phyloP scores from a whole-genome alignment of 2,329 filamentous ascomycete genomes.

The Aspergillus fumigatus region DNA sequence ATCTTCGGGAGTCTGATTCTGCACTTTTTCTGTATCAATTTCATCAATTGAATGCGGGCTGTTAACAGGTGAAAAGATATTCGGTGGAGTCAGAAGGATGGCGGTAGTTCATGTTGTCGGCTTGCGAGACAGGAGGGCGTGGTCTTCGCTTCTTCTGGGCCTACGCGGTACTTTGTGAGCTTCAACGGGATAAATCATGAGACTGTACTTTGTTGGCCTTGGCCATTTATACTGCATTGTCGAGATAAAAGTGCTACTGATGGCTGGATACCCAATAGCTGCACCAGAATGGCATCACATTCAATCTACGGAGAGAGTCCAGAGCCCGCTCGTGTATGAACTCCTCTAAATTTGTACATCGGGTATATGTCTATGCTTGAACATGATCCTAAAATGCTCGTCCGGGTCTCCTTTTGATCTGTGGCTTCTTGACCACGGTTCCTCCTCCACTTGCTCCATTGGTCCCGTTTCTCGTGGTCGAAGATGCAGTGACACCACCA shows the following conservation, averaged over 20 bases:
- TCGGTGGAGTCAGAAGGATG: not conserved
- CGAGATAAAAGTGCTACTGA: not conserved
- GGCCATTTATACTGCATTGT: not conserved
- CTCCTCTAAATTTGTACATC: not conserved
- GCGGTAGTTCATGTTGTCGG: no score
- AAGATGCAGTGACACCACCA: conserved; percentile 27
- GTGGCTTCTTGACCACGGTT: conserved; percentile 38
- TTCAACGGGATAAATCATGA: not conserved
- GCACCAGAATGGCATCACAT: not conserved
- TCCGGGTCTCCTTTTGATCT: conserved; percentile 30
- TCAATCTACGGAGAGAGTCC: not conserved
- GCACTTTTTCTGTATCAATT: conserved; percentile 99
- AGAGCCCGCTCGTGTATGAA: not conserved
- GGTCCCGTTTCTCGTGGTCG: conserved; percentile 17
- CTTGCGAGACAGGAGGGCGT: not conserved
- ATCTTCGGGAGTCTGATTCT: conserved; percentile 90
- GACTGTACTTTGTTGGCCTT: not conserved
- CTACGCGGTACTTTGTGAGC: conserved; percentile 1
- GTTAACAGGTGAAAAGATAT: not conserved
- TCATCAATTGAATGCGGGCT: conserved; percentile 73
- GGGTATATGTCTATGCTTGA: conserved; percentile 6
- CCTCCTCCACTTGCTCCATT: conserved; percentile 17
- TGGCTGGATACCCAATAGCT: not conserved
- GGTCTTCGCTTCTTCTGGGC: not conserved
- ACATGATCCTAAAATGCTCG: conserved; percentile 27